Evolutionary conservation across 805 yeast species (phyloP).

Genomic region (Vanderwaltozyma polyspora): DNA sequence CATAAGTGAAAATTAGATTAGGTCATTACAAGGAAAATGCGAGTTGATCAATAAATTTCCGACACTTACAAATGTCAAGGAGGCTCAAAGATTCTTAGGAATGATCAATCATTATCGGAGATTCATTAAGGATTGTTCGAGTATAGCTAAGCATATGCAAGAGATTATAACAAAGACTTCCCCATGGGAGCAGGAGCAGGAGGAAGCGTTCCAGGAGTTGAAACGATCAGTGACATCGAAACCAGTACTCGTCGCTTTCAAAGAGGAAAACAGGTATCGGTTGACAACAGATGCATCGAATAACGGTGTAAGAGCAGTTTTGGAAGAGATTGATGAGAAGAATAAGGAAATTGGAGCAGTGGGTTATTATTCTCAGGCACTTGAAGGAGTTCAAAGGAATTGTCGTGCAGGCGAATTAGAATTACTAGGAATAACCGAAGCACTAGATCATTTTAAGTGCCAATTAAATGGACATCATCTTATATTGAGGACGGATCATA

Average conservation of each 20-base stretch:
- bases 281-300: constrained; percentile 9
- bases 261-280: not conserved
- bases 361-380: constrained; percentile 25
- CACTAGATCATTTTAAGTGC: constrained; percentile 8
- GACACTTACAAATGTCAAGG: constrained; percentile 3
- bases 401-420: constrained; percentile 9
- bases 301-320: constrained; percentile 9
- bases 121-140: constrained; percentile 9
- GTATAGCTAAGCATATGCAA: constrained; percentile 5
- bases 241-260: constrained; percentile 4
- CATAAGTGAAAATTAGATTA: constrained; percentile 3
- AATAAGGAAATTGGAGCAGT: constrained; percentile 6
- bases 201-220: constrained; percentile 1
- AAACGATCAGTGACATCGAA: not conserved
- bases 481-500: constrained; percentile 7
- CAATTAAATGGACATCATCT: constrained; percentile 5
- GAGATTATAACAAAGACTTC: constrained; percentile 1
- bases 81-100: constrained; percentile 11
- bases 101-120: constrained; percentile 9
- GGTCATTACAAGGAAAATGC: constrained; percentile 8
- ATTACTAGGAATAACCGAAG: constrained; percentile 6
- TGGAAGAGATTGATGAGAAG: constrained; percentile 6
- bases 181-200: constrained; percentile 3
- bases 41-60: constrained; percentile 8
- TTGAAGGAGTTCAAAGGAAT: constrained; percentile 27